Base-by-base conservation (phyloP, 2,329 filamentous ascomycete genomes). In the Pseudogymnoascus sp. region DNA sequence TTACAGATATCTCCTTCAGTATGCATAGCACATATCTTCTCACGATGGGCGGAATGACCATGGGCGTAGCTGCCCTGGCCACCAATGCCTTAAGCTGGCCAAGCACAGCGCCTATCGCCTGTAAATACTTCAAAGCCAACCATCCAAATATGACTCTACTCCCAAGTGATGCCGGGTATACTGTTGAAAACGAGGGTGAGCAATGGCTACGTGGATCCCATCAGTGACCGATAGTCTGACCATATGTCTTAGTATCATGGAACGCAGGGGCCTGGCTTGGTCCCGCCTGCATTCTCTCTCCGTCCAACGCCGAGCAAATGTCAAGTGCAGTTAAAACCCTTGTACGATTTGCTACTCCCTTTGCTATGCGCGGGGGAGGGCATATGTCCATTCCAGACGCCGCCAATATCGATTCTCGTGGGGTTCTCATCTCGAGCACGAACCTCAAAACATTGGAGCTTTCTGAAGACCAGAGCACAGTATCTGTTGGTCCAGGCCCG, bases 331-430 rank as follows among this genome's bases (percentile, higher is more conserved):
- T 64, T 3, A 62, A 43, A 38, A 60, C 3, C 37, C 39, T 64
- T 6, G 26, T 29, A 6, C 11, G 11, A 12, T 26, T 38, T 43
- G 31, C 38, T 39, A 35, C 49, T 4, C 31, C 55, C 10, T 64
- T 64, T 11, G 63, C 63, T 14, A 55, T 64, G 21, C 43, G 63
- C 31, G 61, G 63, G 8, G 63, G 60, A n/a, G 63, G 63, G 16
- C 60, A 64, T 64, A 64, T 62, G 38, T 23, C 45, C 8, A 19
- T 35, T 64, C 75, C 76, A 41, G 29, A 45, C 6, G 49, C 45
- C 6, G 55, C 61, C 2, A 60, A 59, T 21, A 60, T 29, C 11
- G 55, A 52, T 41, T 39, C 43, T 14, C 12, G 49, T 19, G 62
- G 62, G 14, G 39, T 63, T 38, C 39, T 61, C 37, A 63, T 63